phyloP scores from a whole-genome alignment of 2,329 filamentous ascomycete genomes.

The Cladorrhinum sp. region DNA sequence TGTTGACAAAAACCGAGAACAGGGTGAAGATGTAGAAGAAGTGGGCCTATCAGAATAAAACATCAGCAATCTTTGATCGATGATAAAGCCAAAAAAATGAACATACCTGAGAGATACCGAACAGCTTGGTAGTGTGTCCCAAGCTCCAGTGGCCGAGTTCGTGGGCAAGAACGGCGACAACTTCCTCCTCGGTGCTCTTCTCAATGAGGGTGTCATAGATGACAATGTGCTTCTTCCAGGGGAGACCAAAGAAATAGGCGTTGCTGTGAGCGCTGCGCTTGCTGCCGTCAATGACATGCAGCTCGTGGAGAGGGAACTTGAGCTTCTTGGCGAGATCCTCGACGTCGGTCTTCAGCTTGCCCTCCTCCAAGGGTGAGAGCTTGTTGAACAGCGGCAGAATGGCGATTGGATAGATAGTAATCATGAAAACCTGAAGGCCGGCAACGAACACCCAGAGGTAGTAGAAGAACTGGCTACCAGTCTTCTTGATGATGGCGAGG shows the following conservation, averaged over 20 bases:
- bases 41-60: slow-evolving; percentile 59
- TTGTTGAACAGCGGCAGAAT: slow-evolving; percentile 98
- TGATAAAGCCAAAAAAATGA: not conserved
- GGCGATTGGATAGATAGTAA: slow-evolving; percentile 91
- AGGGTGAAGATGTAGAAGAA: slow-evolving; percentile 95
- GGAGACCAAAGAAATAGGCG: slow-evolving; percentile 93
- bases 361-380: slow-evolving; percentile 84
- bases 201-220: slow-evolving; percentile 98
- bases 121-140: slow-evolving; percentile 88
- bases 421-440: slow-evolving; percentile 86
- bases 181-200: slow-evolving; percentile 87
- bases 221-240: slow-evolving; percentile 99
- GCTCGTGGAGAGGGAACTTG: slow-evolving; percentile 86
- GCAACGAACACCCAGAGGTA: slow-evolving; percentile 95
- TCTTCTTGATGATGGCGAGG: slow-evolving; percentile 89
- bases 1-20: slow-evolving; percentile 97
- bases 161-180: slow-evolving; percentile 90
- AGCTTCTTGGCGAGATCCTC: slow-evolving; percentile 79
- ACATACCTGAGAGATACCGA: slow-evolving; percentile 76
- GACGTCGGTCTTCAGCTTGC: slow-evolving; percentile 81
- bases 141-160: slow-evolving; percentile 97
- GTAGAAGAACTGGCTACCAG: slow-evolving; percentile 93
- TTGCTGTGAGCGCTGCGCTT: slow-evolving; percentile 87
- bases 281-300: slow-evolving; percentile 92
- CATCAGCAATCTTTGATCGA: not conserved